phyloP scores from a whole-genome alignment of 768 basidiomycete species.

The Lactifluus hygrophoroides region DNA sequence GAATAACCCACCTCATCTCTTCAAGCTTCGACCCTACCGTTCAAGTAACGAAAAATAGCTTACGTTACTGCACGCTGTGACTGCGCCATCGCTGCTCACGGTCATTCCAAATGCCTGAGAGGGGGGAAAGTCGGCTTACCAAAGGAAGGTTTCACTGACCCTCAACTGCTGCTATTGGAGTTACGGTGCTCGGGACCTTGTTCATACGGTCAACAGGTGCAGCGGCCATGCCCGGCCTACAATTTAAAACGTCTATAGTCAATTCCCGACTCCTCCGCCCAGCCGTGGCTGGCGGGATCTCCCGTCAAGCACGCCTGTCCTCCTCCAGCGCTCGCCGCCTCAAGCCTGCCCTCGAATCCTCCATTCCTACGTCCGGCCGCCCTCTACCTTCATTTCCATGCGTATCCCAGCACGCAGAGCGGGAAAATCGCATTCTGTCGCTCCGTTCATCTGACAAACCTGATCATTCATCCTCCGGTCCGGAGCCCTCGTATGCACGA shows the following conservation, averaged over 20 bases:
- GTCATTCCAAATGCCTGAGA: too few relatives aligned
- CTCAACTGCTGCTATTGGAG: too few relatives aligned
- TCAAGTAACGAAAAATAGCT: too few relatives aligned
- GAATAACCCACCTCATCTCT: neutral
- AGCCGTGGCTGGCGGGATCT: neutral
- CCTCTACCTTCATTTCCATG: constrained; percentile 48
- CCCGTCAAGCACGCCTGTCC: neutral
- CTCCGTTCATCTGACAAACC: neutral
- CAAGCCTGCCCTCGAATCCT: neutral
- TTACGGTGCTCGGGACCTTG: too few relatives aligned
- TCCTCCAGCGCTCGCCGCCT: neutral
- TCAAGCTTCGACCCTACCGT: neutral
- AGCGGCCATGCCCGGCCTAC: neutral
- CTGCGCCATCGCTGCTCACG: too few relatives aligned
- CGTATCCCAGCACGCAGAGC: constrained; percentile 71
- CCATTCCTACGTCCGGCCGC: neutral
- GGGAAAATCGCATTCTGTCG: constrained; percentile 48
- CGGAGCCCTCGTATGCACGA: constrained; percentile 76
- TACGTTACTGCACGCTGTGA: too few relatives aligned
- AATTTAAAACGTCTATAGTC: neutral
- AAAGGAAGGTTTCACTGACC: too few relatives aligned
- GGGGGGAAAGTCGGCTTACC: too few relatives aligned
- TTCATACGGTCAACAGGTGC: too few relatives aligned
- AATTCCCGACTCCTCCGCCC: neutral
- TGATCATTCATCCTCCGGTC: constrained; percentile 43